Percentiles rank a stretch among this genome's conserved stretches.
phyloP scores from a whole-genome alignment of 129 eudicot genomes.

The Lonicera japonica region DNA sequence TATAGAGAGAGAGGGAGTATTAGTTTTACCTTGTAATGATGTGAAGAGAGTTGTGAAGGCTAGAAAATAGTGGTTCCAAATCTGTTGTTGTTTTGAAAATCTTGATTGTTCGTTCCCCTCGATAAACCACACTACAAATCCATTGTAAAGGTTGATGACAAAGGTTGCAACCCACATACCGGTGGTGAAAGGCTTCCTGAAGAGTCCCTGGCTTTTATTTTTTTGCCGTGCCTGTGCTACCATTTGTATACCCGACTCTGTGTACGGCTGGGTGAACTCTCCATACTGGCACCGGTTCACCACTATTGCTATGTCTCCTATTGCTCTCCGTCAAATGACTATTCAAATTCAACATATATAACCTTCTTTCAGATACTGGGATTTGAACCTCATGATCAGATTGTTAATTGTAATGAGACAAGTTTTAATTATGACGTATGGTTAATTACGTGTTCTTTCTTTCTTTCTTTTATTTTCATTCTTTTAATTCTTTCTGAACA shows the following conservation, averaged over 20 bases:
- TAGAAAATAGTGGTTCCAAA: constrained; percentile 23
- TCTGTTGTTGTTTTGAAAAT: constrained; percentile 14
- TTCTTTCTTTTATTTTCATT: too few species aligned
- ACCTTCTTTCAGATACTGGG: too few species aligned
- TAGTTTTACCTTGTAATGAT: background rate
- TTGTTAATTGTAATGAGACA: too few species aligned
- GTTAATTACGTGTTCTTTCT: too few species aligned
- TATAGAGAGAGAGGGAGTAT: too few species aligned
- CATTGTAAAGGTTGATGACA: constrained; percentile 9
- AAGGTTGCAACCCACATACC: constrained; percentile 13
- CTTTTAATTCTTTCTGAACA: too few species aligned
- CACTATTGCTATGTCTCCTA: constrained; percentile 19
- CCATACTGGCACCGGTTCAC: constrained; percentile 9
- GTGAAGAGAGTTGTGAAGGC: constrained; percentile 22
- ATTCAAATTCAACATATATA: too few species aligned
- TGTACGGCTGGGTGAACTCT: constrained; percentile 18
- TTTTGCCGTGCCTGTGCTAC: constrained; percentile 1
- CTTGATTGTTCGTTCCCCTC: constrained; percentile 19
- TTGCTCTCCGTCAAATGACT: constrained; percentile 4
- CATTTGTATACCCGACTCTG: constrained; percentile 18
- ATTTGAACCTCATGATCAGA: too few species aligned
- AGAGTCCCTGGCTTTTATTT: constrained; percentile 16
- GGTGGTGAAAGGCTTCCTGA: constrained; percentile 23
- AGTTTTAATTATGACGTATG: too few species aligned
- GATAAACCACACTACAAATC: constrained; percentile 17